Evolutionary conservation across 805 yeast genomes (phyloP).

Genomic region (Candida sanyiensis): DNA sequence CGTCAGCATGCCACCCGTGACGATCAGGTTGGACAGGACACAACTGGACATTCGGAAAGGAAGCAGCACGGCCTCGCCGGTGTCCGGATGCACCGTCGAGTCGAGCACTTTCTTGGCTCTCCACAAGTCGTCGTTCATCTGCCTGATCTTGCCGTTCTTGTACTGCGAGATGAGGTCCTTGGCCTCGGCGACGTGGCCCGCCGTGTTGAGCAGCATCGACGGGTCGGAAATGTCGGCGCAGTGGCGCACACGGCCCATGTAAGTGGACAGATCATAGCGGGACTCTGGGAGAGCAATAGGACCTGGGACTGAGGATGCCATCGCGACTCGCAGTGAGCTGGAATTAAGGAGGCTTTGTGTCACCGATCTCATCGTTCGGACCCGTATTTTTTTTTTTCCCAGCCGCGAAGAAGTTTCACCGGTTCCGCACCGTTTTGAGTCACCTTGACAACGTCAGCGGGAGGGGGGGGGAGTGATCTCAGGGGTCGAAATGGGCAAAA

Average conservation of each 20-base stretch:
- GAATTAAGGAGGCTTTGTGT: too few relatives aligned
- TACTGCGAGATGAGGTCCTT: conserved; percentile 63
- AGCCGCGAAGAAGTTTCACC: too few relatives aligned
- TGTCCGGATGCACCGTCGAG: conserved; percentile 94
- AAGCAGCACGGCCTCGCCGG: conserved; percentile 83
- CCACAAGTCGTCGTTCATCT: conserved; percentile 83
- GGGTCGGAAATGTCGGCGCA: conserved; percentile 94
- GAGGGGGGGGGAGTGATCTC: too few relatives aligned
- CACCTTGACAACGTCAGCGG: too few relatives aligned
- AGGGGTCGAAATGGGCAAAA: too few relatives aligned
- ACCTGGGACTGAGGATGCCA: conserved; percentile 91
- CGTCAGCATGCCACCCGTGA: conserved; percentile 96
- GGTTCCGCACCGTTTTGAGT: too few relatives aligned
- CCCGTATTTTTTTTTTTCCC: too few relatives aligned
- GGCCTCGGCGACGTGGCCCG: conserved; percentile 57
- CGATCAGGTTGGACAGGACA: conserved; percentile 88
- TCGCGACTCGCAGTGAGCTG: too few relatives aligned
- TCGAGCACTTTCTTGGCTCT: conserved; percentile 79
- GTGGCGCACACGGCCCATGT: conserved; percentile 92
- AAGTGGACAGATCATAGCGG: conserved; percentile 70
- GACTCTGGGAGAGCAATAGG: conserved; percentile 76
- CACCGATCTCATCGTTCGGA: too few relatives aligned
- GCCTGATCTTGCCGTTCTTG: conserved; percentile 57
- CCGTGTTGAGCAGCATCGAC: conserved; percentile 71
- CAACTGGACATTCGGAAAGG: conserved; percentile 98